phyloP scores from a whole-genome alignment of 768 basidiomycete species.

The Tricholoma matsutake region DNA sequence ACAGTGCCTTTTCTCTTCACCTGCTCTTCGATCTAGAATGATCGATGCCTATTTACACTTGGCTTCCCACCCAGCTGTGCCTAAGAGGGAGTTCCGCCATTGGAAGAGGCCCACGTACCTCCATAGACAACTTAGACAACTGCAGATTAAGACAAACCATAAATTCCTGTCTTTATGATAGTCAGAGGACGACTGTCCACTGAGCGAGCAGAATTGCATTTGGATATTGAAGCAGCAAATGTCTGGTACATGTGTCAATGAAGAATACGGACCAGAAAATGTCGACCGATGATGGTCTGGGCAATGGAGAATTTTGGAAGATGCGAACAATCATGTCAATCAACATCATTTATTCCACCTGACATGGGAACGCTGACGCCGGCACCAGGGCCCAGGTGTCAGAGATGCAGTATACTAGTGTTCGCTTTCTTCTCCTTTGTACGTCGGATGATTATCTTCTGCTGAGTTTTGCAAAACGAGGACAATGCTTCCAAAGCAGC shows the following conservation, averaged over 20 bases:
- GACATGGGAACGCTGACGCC: not conserved
- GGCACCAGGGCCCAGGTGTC: not conserved
- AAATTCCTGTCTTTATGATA: no score
- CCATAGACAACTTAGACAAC: no score
- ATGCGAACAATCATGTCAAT: not conserved
- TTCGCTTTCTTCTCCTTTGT: not conserved
- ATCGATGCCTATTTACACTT: no score
- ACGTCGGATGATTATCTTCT: conserved; percentile 1
- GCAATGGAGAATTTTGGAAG: not conserved
- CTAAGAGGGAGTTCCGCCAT: no score
- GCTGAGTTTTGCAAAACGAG: conserved; percentile 5
- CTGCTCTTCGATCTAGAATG: no score
- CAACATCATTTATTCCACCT: conserved; percentile 1
- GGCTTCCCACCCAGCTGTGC: no score
- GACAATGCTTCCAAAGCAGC: conserved; percentile 1
- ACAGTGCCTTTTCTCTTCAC: no score
- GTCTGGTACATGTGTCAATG: not conserved
- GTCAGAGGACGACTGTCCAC: no score
- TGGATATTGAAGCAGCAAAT: no score
- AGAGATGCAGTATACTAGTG: not conserved
- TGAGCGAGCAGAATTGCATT: not conserved
- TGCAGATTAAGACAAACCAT: no score
- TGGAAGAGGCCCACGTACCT: no score
- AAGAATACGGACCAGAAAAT: not conserved
- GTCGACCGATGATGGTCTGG: no score